Percentiles rank a stretch among this genome's conserved stretches.
Evolutionary conservation across 345 rosid genomes (phyloP).

Genomic region (Microcos paniculata): DNA sequence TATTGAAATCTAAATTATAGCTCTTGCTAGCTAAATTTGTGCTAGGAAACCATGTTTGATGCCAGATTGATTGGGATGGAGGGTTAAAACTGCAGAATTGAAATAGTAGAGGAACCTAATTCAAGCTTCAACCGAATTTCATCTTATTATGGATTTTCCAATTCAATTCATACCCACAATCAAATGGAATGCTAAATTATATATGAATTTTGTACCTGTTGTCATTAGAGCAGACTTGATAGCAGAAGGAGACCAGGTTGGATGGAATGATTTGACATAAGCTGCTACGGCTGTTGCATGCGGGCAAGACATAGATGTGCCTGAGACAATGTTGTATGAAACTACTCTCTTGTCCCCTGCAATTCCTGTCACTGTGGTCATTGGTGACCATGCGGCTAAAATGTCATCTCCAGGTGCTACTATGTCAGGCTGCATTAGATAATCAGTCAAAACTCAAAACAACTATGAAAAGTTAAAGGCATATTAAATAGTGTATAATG

Average conservation of each 20-base stretch:
- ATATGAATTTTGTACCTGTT: slow-evolving; percentile 9
- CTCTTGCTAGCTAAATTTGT: no score
- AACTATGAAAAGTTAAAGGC: not conserved
- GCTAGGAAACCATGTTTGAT: not conserved
- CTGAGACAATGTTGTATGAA: slow-evolving; percentile 36
- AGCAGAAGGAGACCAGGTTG: slow-evolving; percentile 35
- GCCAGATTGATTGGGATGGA: no score
- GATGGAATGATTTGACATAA: slow-evolving; percentile 40
- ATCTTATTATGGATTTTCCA: no score
- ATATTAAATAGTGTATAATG: not conserved
- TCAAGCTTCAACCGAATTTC: no score
- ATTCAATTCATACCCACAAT: no score
- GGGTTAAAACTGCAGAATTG: no score
- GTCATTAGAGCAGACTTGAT: slow-evolving; percentile 38
- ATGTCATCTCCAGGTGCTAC: slow-evolving; percentile 56
- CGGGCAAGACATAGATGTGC: slow-evolving; percentile 63
- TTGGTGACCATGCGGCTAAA: slow-evolving; percentile 47
- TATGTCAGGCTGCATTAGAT: slow-evolving; percentile 46
- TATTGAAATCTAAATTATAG: no score
- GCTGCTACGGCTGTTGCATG: slow-evolving; percentile 50
- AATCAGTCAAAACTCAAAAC: not conserved
- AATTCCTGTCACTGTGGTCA: not conserved
- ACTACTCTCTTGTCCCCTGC: slow-evolving; percentile 31
- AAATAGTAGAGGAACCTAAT: no score
- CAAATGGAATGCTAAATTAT: not conserved